Evolutionary conservation across 352 stramenopile species (phyloP).

Genomic region (Phytophthora citrophthora): DNA sequence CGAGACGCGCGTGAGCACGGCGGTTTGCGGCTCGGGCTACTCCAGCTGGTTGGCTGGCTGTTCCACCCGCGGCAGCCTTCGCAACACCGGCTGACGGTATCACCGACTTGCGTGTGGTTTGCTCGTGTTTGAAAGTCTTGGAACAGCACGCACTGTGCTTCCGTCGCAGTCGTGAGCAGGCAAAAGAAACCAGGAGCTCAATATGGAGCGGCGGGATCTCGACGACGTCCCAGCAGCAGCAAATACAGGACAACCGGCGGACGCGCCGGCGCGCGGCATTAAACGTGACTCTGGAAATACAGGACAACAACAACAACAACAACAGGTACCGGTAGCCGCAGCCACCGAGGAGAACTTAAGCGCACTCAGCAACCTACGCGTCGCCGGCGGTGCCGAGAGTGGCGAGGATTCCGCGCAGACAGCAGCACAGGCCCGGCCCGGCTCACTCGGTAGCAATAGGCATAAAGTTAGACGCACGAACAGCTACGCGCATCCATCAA

Average conservation of each 20-base stretch:
- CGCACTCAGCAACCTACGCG: conserved; percentile 47
- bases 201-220: conserved; percentile 18
- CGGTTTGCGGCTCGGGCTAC: conserved; percentile 15
- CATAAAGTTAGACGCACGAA: conserved; percentile 32
- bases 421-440: conserved; percentile 6
- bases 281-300: conserved; percentile 14
- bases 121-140: conserved; percentile 30
- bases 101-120: conserved; percentile 25
- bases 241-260: conserved; percentile 4
- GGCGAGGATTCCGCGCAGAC: conserved; percentile 15
- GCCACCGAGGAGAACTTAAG: conserved; percentile 45
- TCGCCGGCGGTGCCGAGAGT: conserved; percentile 26
- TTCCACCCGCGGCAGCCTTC: conserved; percentile 11
- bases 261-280: not conserved
- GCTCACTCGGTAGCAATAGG: conserved; percentile 24
- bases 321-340: not conserved
- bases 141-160: conserved; percentile 11
- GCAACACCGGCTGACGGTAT: conserved; percentile 24
- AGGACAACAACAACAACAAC: not conserved
- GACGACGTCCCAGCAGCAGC: conserved; percentile 3
- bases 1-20: conserved; percentile 11
- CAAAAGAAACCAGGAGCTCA: not conserved
- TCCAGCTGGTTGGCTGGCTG: conserved; percentile 26
- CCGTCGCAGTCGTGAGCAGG: conserved; percentile 6
- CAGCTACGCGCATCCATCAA: conserved; percentile 24